Base-by-base conservation (phyloP, 306 rosid species). In the Dryas drummondii region DNA sequence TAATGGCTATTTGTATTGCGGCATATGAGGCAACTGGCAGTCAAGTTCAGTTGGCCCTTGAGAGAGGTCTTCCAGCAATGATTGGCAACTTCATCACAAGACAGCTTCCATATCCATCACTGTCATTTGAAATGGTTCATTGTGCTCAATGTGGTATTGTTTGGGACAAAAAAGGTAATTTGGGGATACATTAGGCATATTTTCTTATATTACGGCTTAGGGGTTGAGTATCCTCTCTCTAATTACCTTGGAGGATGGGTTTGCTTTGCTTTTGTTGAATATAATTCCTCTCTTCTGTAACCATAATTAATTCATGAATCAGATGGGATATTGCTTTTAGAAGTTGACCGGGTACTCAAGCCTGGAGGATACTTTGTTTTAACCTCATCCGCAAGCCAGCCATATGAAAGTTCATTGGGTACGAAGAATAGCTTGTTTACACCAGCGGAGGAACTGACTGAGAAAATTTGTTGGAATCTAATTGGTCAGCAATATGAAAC, bases 31-130 rank as follows among this genome's bases (percentile, higher is more conserved):
- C 94, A 75, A 89, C 99, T 76, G 99, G 99, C 63, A 92, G 99
- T 84, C 99, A 96, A 84, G 99, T 96, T 82, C 99, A 96, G 71
- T 81, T 96, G 90, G 86, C 98, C 83, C 98, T 96, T 68, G 99
- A 96, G 88, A 89, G 99, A 84, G 99, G 98, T 75, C 98, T 96
- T 76, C 98, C 99, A 5, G 99, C 99, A 50, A 86, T 96, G 86
- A 87, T 96, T 77, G 99, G 94, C 37, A 90, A 83, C 84, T 92
- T 96, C 62, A 76, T 86, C 67, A 50, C 88, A 62, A 85, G 88
- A 80, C 96, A 92, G 87, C 97, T 96, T 82, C 98, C 99, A 54
- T 96, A 85, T 83, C 97, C 98, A 51, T 88, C 99, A 22, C 78
- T 92, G 82, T 92, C 97, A 59, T 96, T 86, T 88, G 94, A 86